Conservation (phyloP, 257 asterid genomes). For the Capsicum baccatum region DNA sequence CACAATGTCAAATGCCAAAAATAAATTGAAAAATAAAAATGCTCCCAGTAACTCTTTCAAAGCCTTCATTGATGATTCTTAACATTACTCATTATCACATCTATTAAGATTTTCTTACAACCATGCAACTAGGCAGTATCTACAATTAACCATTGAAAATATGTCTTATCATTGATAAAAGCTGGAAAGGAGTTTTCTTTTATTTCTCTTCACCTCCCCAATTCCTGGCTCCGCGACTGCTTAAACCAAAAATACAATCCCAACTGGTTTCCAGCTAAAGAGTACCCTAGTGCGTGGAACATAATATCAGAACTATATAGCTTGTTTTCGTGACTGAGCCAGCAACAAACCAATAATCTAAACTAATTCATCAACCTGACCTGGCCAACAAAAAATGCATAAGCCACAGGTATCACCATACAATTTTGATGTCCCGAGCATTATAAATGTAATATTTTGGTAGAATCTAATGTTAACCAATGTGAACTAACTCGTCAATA, state of each 20-base stretch:
- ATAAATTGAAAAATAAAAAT: background rate
- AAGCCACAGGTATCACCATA: background rate
- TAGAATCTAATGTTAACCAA: background rate
- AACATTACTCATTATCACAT: background rate
- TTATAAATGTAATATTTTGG: background rate
- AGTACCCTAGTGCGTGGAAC: background rate
- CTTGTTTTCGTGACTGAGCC: too few species aligned
- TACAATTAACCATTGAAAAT: background rate
- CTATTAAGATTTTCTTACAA: background rate
- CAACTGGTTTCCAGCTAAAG: background rate
- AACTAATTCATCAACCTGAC: too few species aligned
- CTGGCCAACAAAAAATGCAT: background rate
- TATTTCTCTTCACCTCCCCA: background rate
- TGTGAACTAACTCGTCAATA: background rate
- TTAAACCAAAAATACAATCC: background rate
- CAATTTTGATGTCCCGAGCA: background rate
- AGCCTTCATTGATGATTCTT: background rate
- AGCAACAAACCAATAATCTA: too few species aligned
- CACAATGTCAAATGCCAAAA: background rate
- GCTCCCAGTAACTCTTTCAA: background rate
- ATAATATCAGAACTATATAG: background rate
- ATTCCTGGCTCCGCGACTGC: too few species aligned
- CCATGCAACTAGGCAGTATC: background rate
- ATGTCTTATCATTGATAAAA: background rate
- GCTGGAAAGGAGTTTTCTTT: background rate